These are phyloP conservation scores for Alternaria arbusti DNA, from an alignment of 2,329 filamentous ascomycete genomes.

Conservation along the genomic window DNA sequence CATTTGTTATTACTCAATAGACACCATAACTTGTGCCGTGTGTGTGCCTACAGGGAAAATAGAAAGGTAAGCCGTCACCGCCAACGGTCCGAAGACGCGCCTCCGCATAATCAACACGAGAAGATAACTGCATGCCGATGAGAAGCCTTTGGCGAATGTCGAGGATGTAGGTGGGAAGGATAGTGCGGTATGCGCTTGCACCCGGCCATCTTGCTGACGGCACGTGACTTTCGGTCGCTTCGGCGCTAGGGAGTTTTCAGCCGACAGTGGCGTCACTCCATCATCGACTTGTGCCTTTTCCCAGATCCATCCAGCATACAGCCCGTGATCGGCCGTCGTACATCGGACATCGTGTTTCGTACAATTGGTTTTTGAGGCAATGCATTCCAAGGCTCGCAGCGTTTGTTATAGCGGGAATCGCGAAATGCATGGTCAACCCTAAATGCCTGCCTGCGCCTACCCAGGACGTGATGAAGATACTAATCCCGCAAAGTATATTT, in stretches of 20 bases:
- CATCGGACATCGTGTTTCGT: background rate
- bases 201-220: background rate
- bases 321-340: background rate
- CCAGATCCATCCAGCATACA: background rate
- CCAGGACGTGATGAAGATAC: background rate
- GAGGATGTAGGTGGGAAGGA: background rate
- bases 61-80: background rate
- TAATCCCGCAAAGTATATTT: background rate
- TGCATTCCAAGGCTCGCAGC: background rate
- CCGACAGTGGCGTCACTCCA: background rate
- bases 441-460: background rate
- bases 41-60: background rate
- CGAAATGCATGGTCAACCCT: background rate
- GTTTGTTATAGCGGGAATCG: background rate
- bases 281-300: background rate
- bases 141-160: background rate
- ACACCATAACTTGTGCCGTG: background rate
- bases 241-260: background rate
- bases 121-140: background rate
- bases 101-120: background rate
- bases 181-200: background rate
- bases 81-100: background rate
- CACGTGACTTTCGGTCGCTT: background rate
- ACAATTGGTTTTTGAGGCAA: background rate
- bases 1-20: background rate